Evolutionary conservation across 1,139 yeast species (phyloP).

Genomic region (Sugiyamaella castrensis): DNA sequence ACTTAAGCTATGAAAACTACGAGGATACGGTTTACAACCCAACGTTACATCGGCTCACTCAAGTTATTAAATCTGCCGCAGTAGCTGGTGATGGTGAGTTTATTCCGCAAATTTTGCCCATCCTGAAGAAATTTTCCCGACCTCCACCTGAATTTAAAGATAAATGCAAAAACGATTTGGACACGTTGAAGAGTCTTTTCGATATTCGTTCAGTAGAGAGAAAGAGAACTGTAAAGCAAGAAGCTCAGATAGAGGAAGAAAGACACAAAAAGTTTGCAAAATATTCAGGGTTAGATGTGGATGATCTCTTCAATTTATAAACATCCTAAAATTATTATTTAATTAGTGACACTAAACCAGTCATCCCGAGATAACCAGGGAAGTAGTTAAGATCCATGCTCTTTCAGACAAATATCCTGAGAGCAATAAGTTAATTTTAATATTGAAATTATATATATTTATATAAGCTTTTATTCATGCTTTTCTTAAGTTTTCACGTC

Average conservation of each 20-base stretch:
- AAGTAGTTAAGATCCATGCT: no score
- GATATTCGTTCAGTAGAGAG: slow-evolving; percentile 24
- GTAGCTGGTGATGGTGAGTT: slow-evolving; percentile 26
- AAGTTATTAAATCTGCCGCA: slow-evolving; percentile 35
- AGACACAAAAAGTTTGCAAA: slow-evolving; percentile 16
- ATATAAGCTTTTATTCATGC: neutral
- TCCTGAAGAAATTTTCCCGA: slow-evolving; percentile 21
- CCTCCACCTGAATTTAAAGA: slow-evolving; percentile 23
- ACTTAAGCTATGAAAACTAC: slow-evolving; percentile 23
- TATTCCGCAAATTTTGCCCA: slow-evolving; percentile 25
- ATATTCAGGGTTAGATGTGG: slow-evolving; percentile 21
- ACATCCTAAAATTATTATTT: neutral
- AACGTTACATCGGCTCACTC: slow-evolving; percentile 31
- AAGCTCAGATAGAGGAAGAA: slow-evolving; percentile 17
- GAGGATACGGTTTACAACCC: slow-evolving; percentile 29
- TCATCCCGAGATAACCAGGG: no score
- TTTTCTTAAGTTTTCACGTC: slow-evolving; percentile 69
- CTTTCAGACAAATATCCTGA: neutral
- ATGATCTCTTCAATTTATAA: slow-evolving; percentile 16
- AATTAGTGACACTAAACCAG: no score
- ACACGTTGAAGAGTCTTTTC: slow-evolving; percentile 25
- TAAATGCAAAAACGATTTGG: slow-evolving; percentile 20
- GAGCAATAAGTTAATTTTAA: neutral
- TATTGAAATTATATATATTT: neutral
- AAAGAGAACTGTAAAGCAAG: slow-evolving; percentile 5